Percentiles rank a stretch among this genome's conserved stretches.
Evolutionary conservation across 2,329 filamentous ascomycete genomes (phyloP).

Genomic region (Aspergillus caelatus): DNA sequence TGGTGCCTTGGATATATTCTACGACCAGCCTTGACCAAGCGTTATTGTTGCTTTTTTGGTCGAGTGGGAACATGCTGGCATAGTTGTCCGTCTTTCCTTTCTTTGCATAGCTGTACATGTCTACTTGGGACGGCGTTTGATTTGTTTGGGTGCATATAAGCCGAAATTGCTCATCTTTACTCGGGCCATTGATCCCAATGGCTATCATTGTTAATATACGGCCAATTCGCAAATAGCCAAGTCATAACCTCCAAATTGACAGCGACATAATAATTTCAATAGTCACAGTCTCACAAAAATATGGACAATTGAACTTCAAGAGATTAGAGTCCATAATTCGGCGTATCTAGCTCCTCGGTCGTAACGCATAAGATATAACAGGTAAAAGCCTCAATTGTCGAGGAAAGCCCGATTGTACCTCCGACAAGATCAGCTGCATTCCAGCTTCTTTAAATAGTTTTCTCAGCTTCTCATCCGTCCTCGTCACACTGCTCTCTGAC

Average conservation of each 20-base stretch:
- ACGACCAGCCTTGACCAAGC: no score
- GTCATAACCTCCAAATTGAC: no score
- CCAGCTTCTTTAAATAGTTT: constrained; percentile 70
- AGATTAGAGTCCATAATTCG: no score
- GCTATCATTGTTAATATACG: no score
- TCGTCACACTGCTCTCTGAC: constrained; percentile 75
- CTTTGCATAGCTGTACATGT: background rate
- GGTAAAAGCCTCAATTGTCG: constrained; percentile 65
- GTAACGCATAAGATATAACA: constrained; percentile 79
- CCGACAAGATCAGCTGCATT: constrained; percentile 67
- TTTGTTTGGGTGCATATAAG: background rate
- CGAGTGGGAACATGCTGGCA: background rate
- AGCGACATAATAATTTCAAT: no score
- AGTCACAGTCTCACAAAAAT: no score
- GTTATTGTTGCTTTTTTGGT: background rate
- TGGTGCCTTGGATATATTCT: background rate
- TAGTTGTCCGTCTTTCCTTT: background rate
- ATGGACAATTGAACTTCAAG: no score
- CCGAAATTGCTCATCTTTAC: no score
- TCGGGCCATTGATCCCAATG: no score
- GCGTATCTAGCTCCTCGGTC: constrained; percentile 43
- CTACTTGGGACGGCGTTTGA: background rate
- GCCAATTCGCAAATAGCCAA: no score
- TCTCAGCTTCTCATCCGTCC: constrained; percentile 72
- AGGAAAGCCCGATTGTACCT: constrained; percentile 73